Base-by-base conservation (phyloP, 1,284 basidiomycete genomes). In the Pseudozyma tsukubaensis region DNA sequence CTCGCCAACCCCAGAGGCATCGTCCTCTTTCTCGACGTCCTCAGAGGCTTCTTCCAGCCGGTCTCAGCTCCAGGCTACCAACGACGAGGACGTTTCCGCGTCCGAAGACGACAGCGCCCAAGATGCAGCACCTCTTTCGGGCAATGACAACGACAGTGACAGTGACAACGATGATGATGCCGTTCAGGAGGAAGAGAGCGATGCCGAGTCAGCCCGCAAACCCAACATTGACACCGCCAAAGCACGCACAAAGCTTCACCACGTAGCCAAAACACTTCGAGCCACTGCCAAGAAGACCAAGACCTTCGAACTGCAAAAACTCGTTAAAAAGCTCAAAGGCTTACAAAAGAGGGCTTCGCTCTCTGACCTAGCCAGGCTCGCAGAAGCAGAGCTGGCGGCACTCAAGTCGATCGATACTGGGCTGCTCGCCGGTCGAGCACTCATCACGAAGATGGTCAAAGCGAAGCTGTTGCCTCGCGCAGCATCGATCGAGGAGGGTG, bases 211-310 rank as follows among this genome's bases (percentile, higher is more conserved):
- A 6, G 9, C 36, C 2, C 19, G 32, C 8, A 24, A n/a, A 18
- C 54, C 62, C 14, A 29, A 42, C 2, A 50, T 68, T 35, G 65
- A 73, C 50, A 18, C 47, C 1, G 58, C 34, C 35, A 74, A 74
- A 52, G 72, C 72, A 2, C 45, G 35, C 11, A 62, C 48, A 8
- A 74, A 74, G 34, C 66, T 74, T 10, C 89, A 92, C 81, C 91
- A 92, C 76, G 88, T 88, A 69, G 78, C 90, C 54, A 90, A 88
- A 81, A 89, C 91, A 72, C 87, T 91, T 18, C 87, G 87, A 60
- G 91, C 90, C 77, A 89, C 90, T 5, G 89, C 90, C 50, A 97
- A 94, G 86, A 93, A 91, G 83, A 90, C 91, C 9, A 92, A 90
- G 84, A 87, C 89, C 0, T 93, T 93, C 73, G 94, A 97, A 86